A percentile compares a stretch with the other conserved stretches of the same genome.
Evolutionary conservation across 2,329 filamentous ascomycete species (phyloP).

Genomic region (Penicillium digitatum): DNA sequence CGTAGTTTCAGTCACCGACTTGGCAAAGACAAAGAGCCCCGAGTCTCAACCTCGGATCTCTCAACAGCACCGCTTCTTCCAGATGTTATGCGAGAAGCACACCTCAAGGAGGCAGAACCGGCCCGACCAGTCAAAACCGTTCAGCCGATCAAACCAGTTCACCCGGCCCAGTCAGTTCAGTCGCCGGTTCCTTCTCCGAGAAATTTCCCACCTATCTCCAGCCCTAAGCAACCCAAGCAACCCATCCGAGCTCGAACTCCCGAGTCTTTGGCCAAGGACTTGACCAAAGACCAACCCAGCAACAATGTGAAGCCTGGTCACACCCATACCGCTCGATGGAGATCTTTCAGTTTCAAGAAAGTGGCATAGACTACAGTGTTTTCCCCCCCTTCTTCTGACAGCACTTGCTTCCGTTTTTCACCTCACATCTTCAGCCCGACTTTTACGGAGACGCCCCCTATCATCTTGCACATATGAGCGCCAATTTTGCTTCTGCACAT

Average conservation of each 20-base stretch:
- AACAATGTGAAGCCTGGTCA: constrained; percentile 14
- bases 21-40: constrained; percentile 38
- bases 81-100: constrained; percentile 19
- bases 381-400: not conserved
- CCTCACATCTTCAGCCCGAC: constrained; percentile 7
- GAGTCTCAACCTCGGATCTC: constrained; percentile 27
- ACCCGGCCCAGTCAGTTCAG: constrained; percentile 1
- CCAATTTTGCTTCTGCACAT: constrained; percentile 29
- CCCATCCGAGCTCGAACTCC: constrained; percentile 17
- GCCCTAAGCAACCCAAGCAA: constrained; percentile 19
- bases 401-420: constrained; percentile 12
- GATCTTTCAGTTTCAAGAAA: constrained; percentile 26
- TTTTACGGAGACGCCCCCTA: constrained; percentile 20
- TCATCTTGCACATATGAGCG: constrained; percentile 22
- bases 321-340: constrained; percentile 22
- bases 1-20: constrained; percentile 77
- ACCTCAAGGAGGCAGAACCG: not conserved
- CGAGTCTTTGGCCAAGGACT: constrained; percentile 13
- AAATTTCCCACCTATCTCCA: constrained; percentile 12
- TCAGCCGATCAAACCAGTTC: not conserved
- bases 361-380: constrained; percentile 10
- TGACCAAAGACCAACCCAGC: constrained; percentile 3
- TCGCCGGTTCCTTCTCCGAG: constrained; percentile 16
- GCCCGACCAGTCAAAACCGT: not conserved
- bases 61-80: constrained; percentile 10